These are phyloP conservation scores for Talaromyces trachyspermus DNA, from an alignment of 495 filamentous ascomycete species.

Conservation along the genomic window DNA sequence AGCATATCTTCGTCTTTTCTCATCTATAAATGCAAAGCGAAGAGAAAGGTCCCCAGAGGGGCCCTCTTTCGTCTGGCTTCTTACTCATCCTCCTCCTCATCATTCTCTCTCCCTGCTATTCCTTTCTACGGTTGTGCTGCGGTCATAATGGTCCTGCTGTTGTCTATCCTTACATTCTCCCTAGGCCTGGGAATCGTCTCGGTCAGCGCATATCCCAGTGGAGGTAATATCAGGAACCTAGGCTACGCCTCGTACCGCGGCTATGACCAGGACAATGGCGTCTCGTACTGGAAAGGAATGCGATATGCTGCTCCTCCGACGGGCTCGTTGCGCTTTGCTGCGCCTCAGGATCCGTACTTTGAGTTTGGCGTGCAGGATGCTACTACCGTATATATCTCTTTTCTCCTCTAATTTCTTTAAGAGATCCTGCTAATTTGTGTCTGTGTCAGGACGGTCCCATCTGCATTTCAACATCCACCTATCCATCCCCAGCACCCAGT, in stretches of 20 bases:
- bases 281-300: slow-evolving; percentile 59
- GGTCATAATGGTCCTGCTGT: no score
- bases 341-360: slow-evolving; percentile 47
- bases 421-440: not conserved
- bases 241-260: slow-evolving; percentile 5
- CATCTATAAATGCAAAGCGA: no score
- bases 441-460: slow-evolving; percentile 41
- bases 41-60: no score
- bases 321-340: slow-evolving; percentile 50
- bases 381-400: slow-evolving; percentile 24
- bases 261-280: slow-evolving; percentile 26
- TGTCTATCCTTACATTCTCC: no score
- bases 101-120: no score
- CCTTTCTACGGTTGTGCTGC: no score
- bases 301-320: slow-evolving; percentile 56
- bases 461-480: slow-evolving; percentile 42
- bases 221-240: no score
- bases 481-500: slow-evolving; percentile 28
- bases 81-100: no score
- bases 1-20: no score
- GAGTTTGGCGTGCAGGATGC: slow-evolving; percentile 36
- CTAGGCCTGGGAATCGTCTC: no score
- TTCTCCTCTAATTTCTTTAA: not conserved
- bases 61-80: no score
- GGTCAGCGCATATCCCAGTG: no score